These are phyloP conservation scores for Pseudogymnoascus sp. DNA, from an alignment of 2,329 filamentous ascomycete genomes.

Conservation along the genomic window DNA sequence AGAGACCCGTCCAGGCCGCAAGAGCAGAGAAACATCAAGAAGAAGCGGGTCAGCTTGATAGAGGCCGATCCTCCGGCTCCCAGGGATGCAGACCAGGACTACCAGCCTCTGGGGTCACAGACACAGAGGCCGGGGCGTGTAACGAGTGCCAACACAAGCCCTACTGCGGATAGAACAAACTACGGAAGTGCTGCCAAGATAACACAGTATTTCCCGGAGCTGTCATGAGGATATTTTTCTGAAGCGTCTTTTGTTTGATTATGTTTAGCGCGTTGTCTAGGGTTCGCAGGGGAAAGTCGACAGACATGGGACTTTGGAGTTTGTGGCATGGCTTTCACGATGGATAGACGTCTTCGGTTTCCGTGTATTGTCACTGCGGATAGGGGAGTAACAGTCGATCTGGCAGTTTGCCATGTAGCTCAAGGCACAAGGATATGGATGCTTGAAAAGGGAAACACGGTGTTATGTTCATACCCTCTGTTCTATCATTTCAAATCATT, in stretches of 20 bases:
- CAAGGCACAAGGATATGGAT: not conserved
- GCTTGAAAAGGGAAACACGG: not conserved
- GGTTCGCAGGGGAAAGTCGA: not conserved
- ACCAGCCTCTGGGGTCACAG: constrained; percentile 12
- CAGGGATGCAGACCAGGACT: constrained; percentile 10
- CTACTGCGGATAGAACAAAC: constrained; percentile 9
- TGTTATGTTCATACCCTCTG: constrained; percentile 4
- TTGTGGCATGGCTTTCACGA: not conserved
- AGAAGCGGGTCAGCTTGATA: constrained; percentile 19
- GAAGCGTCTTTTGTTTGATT: constrained; percentile 4
- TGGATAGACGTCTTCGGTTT: not conserved
- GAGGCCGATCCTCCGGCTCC: not conserved
- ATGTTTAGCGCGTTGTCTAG: constrained; percentile 3
- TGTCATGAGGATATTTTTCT: constrained; percentile 11
- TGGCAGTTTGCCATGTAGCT: constrained; percentile 1
- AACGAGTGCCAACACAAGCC: constrained; percentile 3
- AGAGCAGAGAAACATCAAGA: constrained; percentile 24
- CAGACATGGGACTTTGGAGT: not conserved
- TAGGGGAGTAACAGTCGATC: not conserved
- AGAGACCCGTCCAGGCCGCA: constrained; percentile 13
- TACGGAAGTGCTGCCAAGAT: constrained; percentile 22
- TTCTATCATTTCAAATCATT: constrained; percentile 7
- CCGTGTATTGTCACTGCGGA: not conserved
- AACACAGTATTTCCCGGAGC: constrained; percentile 25
- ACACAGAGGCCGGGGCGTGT: not conserved